Base-by-base conservation (phyloP, 768 basidiomycete genomes). In the Albatrellus ellisii region DNA sequence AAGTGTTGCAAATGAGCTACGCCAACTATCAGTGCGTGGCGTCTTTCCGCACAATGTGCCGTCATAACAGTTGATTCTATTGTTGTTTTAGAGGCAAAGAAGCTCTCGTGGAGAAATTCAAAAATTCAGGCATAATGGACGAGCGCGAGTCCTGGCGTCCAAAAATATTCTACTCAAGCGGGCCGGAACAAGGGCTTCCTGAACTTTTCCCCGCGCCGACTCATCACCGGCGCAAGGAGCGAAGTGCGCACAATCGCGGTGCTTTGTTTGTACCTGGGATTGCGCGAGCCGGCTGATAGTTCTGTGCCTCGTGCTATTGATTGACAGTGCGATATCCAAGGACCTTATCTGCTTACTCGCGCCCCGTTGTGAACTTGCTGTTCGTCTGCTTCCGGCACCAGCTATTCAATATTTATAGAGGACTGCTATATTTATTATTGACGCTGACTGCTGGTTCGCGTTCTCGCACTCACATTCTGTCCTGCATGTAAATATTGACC, bases 61-160 rank as follows among this genome's bases (percentile, higher is more conserved):
- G 29, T 17, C 17, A 8, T 12, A 12, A 17, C 29, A n/a, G n/a
- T n/a, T n/a, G n/a, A n/a, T n/a, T n/a, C n/a, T n/a, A n/a, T n/a
- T n/a, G n/a, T n/a, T n/a, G 22, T 38, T 26, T 20, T 52, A 83
- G 84, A 64, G 89, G 89, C 36, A 92, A 92, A 57, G 85, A 88
- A 59, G 81, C 87, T 1, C 72, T 89, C 28, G 77, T 92, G 37
- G 85, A 87, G 57, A 89, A 91, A 60, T 92, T 92, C 70, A 84
- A 85, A 56, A 91, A 90, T 53, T 89, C 86, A 21, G 70, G 77
- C 41, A 85, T 90, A 45, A 89, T 91, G 84, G 85, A 90, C 59
- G 83, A 87, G 56, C 73, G 73, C 26, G 79, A 80, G 54, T 69
- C 72, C 11, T 89, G 84, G 80, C 73, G 82, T 18, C 88, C 88